These are phyloP conservation scores for Silene vulgaris DNA, from an alignment of 179 eudicot species.

Conservation along the genomic window DNA sequence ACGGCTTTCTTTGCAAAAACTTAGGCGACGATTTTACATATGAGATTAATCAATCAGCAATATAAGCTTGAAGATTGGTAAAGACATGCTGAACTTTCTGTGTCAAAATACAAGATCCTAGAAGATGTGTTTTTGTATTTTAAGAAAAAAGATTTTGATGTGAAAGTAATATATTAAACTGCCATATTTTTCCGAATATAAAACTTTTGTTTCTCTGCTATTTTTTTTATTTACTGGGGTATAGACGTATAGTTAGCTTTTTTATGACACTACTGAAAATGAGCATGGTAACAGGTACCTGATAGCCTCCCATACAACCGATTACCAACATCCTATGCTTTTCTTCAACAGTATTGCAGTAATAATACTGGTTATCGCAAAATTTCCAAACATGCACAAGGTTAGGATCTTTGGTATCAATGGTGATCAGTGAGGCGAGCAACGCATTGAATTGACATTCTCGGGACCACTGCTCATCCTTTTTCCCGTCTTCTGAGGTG, in stretches of 20 bases:
- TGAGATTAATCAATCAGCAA: too few species aligned
- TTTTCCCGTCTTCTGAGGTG: conserved; percentile 16
- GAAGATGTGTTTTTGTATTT: too few species aligned
- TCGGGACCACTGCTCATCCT: neutral
- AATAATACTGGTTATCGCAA: conserved; percentile 46
- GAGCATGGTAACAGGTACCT: conserved; percentile 35
- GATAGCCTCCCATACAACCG: conserved; percentile 52
- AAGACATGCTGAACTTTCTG: too few species aligned
- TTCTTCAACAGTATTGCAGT: conserved; percentile 48
- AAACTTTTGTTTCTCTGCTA: neutral
- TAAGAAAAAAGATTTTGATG: too few species aligned
- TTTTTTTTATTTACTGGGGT: neutral
- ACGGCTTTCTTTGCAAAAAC: too few species aligned
- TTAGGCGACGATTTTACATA: too few species aligned
- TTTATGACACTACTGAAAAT: neutral
- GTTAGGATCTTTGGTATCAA: conserved; percentile 57
- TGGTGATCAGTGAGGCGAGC: conserved; percentile 31
- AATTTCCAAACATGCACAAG: conserved; percentile 55
- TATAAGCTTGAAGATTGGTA: too few species aligned
- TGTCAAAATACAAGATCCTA: too few species aligned
- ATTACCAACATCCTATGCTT: conserved; percentile 52
- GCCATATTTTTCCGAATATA: conserved; percentile 5
- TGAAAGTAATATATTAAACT: conserved; percentile 11
- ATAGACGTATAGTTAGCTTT: neutral
- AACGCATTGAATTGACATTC: neutral